Evolutionary conservation across 129 eudicot species (phyloP), one percentile per base, ranked within the genome.

Genomic region (Smallanthus sonchifolius): DNA sequence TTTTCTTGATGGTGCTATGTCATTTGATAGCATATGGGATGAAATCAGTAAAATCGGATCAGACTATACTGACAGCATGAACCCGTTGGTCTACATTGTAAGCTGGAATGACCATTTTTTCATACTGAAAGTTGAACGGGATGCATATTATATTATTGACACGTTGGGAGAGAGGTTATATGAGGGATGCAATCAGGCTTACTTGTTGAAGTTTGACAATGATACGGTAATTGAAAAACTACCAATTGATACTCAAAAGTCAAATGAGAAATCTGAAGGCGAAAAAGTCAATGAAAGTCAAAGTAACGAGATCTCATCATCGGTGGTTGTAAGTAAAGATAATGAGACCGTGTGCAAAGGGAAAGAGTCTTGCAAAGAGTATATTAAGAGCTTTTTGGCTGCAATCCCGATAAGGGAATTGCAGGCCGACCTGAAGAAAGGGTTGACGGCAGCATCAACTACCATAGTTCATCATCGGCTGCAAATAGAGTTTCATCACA

Each of bases 51-150:
- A 59, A 32, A 75, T 77, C 0, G 83, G 76, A 65, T 85, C 82
- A 10, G 75, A 76, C 13, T 57, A 72, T 57, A 52, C 72, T 0
- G 62, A 62, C 65, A 20, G 2, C 45, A 76, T 56, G 51, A 81
- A 80, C 40, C 83, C 93, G n/a, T 79, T 77, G 62, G 83, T 95
- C 40, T 95, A 86, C 62, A 85, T 95, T 14, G 74, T 95, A 32
- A 95, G 99, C 67, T 95, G 99, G 99, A 95, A 95, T 45, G 99
- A 95, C 81, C 99, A 95, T 57, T 93, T 95, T 79, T 95, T 95
- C 66, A 84, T 95, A 70, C 87, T 95, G 76, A 95, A 88, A 75
- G 92, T 93, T 54, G 98, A 88, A 45, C 71, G 72, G 0, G 91
- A 88, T 34, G 98, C 96, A 15, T 93, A 90, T 78, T 93, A 87